Evolutionary conservation across 2,329 filamentous ascomycete genomes (phyloP), one percentile per base, ranked within the genome.

Genomic region (Colletotrichum cereale): DNA sequence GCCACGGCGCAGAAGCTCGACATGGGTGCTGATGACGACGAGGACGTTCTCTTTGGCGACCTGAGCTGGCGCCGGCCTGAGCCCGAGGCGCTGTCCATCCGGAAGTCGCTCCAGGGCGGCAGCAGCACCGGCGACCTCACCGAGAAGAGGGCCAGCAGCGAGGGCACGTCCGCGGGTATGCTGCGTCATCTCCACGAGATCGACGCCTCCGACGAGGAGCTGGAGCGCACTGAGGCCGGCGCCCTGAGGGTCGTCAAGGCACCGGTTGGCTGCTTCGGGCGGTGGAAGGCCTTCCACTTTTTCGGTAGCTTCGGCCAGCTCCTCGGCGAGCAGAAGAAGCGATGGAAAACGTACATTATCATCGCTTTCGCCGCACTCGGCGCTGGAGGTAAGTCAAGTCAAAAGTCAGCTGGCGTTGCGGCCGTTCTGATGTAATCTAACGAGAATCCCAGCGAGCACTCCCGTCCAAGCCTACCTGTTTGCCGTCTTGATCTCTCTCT

Each of bases 1-100:
- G 86, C 88, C 2, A 62, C 73, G 24, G 78, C 77, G 2, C 78
- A 79, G 55, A 72, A 68, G 68, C 71, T 73, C 44, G 66, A 72
- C 40, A 72, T 71, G 70, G 70, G 70, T 3, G 66, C 24, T 42
- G 58, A 63, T 3, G 68, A 72, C 2, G 70, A 70, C 3, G 70
- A 72, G 1, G 66, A 72, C 11, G 55, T 72, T 7, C 74, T 75
- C 18, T 72, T 79, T 42, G 67, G 31, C 62, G 71, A 71, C 67
- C 73, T 71, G 38, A 72, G 66, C 48, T 72, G 70, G 66, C 26
- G 70, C 12, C 60, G 70, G 2, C 69, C 58, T 29, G 68, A 71
- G 21, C 68, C 68, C 14, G 68, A 71, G 18, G 10, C 16, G 1
- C n/a, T 34, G 18, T 63, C 52, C 2, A 6, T 63, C 0, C 34